A percentile compares a stretch with the other conserved stretches of the same genome.
Evolutionary conservation across 1,284 basidiomycete species (phyloP).

Genomic region (Quambalaria eucalypti): DNA sequence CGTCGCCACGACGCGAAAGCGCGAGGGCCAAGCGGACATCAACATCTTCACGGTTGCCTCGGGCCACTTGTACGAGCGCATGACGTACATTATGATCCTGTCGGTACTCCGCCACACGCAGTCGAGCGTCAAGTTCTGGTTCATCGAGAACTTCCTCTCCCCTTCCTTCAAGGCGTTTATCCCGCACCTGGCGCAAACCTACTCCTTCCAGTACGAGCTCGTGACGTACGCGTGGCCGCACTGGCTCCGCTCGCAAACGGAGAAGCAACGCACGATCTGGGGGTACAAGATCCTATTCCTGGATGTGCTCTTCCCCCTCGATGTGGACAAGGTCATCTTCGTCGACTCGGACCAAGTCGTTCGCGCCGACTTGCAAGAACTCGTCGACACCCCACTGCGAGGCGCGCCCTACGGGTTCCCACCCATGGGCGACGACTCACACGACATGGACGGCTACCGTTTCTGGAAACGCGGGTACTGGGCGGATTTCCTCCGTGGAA

Average conservation of each 20-base stretch:
- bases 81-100: conserved; percentile 95
- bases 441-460: conserved; percentile 87
- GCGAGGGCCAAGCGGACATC: conserved; percentile 56
- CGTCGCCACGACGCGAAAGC: neutral
- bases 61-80: conserved; percentile 89
- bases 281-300: conserved; percentile 98
- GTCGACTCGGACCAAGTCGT: conserved; percentile 85
- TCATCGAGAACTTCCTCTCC: conserved; percentile 97
- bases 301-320: conserved; percentile 95
- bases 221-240: conserved; percentile 98
- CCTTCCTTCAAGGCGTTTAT: conserved; percentile 95
- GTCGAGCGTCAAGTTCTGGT: conserved; percentile 95
- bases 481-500: conserved; percentile 25
- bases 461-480: conserved; percentile 81
- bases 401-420: conserved; percentile 63
- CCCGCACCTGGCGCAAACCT: conserved; percentile 77
- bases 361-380: conserved; percentile 81
- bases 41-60: conserved; percentile 99
- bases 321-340: conserved; percentile 95
- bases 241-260: conserved; percentile 89
- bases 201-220: conserved; percentile 88
- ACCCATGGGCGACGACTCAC: conserved; percentile 90
- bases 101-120: conserved; percentile 89
- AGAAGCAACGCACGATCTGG: conserved; percentile 98
- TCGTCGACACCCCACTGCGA: conserved; percentile 79